Base-by-base conservation (phyloP, 2,329 filamentous ascomycete genomes). In the Talaromyces atroroseus region DNA sequence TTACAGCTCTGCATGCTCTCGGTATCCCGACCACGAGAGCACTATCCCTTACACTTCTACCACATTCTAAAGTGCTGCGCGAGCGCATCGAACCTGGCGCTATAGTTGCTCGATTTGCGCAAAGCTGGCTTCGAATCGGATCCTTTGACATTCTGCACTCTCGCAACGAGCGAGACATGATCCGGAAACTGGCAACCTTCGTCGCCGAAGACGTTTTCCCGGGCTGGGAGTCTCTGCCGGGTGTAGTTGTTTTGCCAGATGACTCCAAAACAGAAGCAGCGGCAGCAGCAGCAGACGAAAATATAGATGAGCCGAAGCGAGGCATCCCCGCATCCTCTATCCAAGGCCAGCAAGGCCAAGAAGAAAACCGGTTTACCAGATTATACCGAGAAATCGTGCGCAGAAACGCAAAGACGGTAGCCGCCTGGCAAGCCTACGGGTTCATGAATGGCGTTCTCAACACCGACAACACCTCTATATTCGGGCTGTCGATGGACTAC, bases 371-470 rank as follows among this genome's bases (percentile, higher is more conserved):
- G 32, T 99, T 94, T 70, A 80, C 88, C 0, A 82, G 92, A 16
- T 76, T 99, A 1, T 99, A 95, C 71, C 86, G 94, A 36, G 91
- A 95, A 66, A 86, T 99, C 56, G 85, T 86, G 3, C 84, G 90
- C 44, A 83, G 89, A 32, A 99, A 96, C 68, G 94, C 94, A 1
- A 79, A 81, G 58, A 95, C 89, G 0, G 92, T 97, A 1, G 94
- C 94, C 11, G 83, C 87, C 63, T 97, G 94, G 92, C 95, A 99
- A 76, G 91, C 90, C 0, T 97, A 97, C 67, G 94, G 90, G n/a
- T 99, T 99, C 76, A 97, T 95, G 81, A 99, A 99, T 66, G 94
- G 94, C 47, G 94, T 99, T 3, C 78, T 99, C 57, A 99, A 99
- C 73, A 97, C 94, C 0, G 94, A 99, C 69, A 99, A 99, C 71